phyloP scores from a whole-genome alignment of 345 rosid genomes.

The Carallia brachiata region DNA sequence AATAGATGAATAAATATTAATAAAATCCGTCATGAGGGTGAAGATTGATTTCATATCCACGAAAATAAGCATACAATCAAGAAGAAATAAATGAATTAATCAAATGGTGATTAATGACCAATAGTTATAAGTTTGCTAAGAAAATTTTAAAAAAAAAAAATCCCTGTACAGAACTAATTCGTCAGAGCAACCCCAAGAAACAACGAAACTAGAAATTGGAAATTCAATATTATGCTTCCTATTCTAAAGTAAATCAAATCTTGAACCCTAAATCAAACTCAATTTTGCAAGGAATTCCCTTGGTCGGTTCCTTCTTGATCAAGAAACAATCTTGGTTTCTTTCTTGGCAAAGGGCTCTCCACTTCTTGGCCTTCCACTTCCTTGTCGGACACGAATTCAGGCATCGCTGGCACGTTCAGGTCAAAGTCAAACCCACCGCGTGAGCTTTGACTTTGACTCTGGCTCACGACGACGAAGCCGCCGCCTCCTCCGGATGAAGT shows the following conservation, averaged over 20 bases:
- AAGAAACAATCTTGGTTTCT: constrained; percentile 53
- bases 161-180: constrained; percentile 33
- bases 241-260: neutral
- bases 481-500: constrained; percentile 23
- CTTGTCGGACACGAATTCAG: constrained; percentile 37
- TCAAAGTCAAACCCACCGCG: constrained; percentile 53
- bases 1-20: too few relatives aligned
- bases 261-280: neutral
- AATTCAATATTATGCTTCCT: neutral
- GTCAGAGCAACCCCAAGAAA: constrained; percentile 10
- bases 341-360: constrained; percentile 59
- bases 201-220: neutral
- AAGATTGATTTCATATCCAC: too few relatives aligned
- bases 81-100: constrained; percentile 8
- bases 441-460: constrained; percentile 45
- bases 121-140: neutral
- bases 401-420: constrained; percentile 77
- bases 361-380: constrained; percentile 43
- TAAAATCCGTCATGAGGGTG: too few relatives aligned
- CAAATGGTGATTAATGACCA: constrained; percentile 23
- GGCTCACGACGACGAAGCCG: constrained; percentile 27
- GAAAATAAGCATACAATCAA: neutral
- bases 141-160: constrained; percentile 16
- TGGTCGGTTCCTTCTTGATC: constrained; percentile 7
- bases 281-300: constrained; percentile 3